Base-by-base conservation (phyloP, 352 stramenopile genomes). In the Globisporangium viniferum region DNA sequence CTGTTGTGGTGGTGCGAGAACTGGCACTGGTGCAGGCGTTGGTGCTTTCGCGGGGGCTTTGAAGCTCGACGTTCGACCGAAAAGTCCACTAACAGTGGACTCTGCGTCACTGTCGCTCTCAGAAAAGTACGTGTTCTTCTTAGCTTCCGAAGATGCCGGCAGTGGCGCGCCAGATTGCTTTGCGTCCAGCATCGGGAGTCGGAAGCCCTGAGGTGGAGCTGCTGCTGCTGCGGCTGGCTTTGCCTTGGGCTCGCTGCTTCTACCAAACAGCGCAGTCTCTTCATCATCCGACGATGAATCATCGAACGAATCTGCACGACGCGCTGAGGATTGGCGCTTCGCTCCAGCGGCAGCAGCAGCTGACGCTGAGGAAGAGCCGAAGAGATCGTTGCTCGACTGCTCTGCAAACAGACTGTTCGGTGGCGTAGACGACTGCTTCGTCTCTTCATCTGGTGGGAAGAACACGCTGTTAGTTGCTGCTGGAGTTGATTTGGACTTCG, bases 41-140 rank as follows among this genome's bases (percentile, higher is more conserved):
- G 62, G 36, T 6, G 53, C 39, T 29, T 48, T 29, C 0, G 59
- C 24, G 22, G 51, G 15, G 29, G 62, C 54, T n/a, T 68, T 60
- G 18, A 67, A 14, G 61, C 60, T 72, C 36, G 69, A 68, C 10
- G 46, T 58, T 18, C 69, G 60, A 20, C 78, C 78, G 44, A 84
- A 86, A 2, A 84, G 65, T 18, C 76, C 79, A 60, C 76, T 86
- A 49, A 75, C 69, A 0, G 76, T 84, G 35, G 79, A 86, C 53
- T 86, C 79, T 22, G 75, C 73, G 24, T 86, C 79, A n/a, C 79
- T 86, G 69, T 84, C 77, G 62, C 78, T 86, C 5, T 55, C 66
- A 0, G 76, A 81, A 20, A 76, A 71, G 62, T 70, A 75, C 1
- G 64, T 64, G 15, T 49, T 49, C 27, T 58, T 62, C 55, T 80